These are phyloP conservation scores for Colletotrichum sp. DNA, from an alignment of 2,329 filamentous ascomycete genomes.

Conservation along the genomic window DNA sequence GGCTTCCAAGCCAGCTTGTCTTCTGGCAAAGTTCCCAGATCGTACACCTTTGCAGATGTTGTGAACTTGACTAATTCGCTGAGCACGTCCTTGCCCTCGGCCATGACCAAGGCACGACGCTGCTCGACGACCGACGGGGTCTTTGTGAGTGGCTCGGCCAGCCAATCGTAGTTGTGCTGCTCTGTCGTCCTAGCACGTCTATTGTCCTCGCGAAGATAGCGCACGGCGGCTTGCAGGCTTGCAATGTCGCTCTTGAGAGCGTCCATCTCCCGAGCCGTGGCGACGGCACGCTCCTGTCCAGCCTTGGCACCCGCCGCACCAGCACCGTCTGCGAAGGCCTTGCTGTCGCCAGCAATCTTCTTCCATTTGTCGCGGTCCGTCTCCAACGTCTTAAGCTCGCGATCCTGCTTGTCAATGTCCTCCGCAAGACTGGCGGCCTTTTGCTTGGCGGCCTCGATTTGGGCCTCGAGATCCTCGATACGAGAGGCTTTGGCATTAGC, in stretches of 20 bases:
- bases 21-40: slow-evolving; percentile 61
- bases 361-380: slow-evolving; percentile 73
- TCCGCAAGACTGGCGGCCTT: slow-evolving; percentile 61
- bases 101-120: slow-evolving; percentile 55
- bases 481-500: slow-evolving; percentile 77
- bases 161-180: slow-evolving; percentile 64
- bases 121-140: slow-evolving; percentile 50
- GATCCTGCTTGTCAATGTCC: slow-evolving; percentile 70
- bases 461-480: slow-evolving; percentile 68
- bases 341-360: slow-evolving; percentile 69
- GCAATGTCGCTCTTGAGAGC: slow-evolving; percentile 72
- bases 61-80: slow-evolving; percentile 69
- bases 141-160: slow-evolving; percentile 64
- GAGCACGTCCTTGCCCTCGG: slow-evolving; percentile 69
- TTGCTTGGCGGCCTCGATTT: slow-evolving; percentile 58
- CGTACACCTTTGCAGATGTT: slow-evolving; percentile 59
- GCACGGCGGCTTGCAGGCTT: slow-evolving; percentile 67
- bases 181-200: slow-evolving; percentile 64
- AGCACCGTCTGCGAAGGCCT: slow-evolving; percentile 57
- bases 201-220: slow-evolving; percentile 73
- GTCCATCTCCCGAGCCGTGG: slow-evolving; percentile 76
- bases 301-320: slow-evolving; percentile 57
- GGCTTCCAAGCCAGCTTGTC: slow-evolving; percentile 72
- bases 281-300: slow-evolving; percentile 70
- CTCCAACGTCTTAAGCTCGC: slow-evolving; percentile 69